A percentile compares a stretch with the other conserved stretches of the same genome.
Evolutionary conservation across 2,329 filamentous ascomycete genomes (phyloP).

Genomic region (Fusarium sp.): DNA sequence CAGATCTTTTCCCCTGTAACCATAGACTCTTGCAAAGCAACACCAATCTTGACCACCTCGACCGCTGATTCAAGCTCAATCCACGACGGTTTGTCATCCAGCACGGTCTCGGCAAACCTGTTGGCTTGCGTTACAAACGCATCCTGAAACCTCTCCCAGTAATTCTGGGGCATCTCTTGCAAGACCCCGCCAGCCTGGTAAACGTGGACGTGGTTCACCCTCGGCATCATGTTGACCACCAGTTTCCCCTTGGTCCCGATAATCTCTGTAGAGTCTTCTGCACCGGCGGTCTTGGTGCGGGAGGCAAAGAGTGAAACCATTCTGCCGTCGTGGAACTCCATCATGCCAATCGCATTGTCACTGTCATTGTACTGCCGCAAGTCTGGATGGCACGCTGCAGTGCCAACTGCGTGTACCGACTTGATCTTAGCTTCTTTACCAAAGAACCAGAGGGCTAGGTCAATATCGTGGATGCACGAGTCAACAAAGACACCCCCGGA

Average conservation of each 20-base stretch:
- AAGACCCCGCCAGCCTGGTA: slow-evolving; percentile 61
- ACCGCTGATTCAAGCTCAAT: slow-evolving; percentile 69
- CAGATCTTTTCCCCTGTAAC: slow-evolving; percentile 66
- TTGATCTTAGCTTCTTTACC: slow-evolving; percentile 43
- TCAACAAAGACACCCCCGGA: slow-evolving; percentile 77
- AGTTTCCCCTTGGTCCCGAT: slow-evolving; percentile 76
- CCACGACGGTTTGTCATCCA: slow-evolving; percentile 67
- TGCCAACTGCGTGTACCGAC: slow-evolving; percentile 45
- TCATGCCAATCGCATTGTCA: slow-evolving; percentile 60
- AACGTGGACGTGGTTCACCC: slow-evolving; percentile 65
- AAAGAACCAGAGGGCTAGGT: slow-evolving; percentile 47
- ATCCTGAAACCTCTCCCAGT: slow-evolving; percentile 71
- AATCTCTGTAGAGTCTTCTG: slow-evolving; percentile 75
- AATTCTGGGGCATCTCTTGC: slow-evolving; percentile 70
- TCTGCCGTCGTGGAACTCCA: slow-evolving; percentile 73
- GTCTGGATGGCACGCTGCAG: slow-evolving; percentile 45
- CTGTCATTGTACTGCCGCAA: slow-evolving; percentile 44
- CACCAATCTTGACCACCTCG: slow-evolving; percentile 70
- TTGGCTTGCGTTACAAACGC: slow-evolving; percentile 74
- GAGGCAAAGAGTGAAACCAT: slow-evolving; percentile 74
- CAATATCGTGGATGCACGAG: slow-evolving; percentile 76
- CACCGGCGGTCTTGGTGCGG: slow-evolving; percentile 76
- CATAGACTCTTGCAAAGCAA: slow-evolving; percentile 68
- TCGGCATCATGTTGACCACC: slow-evolving; percentile 66
- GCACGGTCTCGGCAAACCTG: slow-evolving; percentile 70